Conservation (phyloP, 2,329 filamentous ascomycete species). For the Amauroascus verrucosus region DNA sequence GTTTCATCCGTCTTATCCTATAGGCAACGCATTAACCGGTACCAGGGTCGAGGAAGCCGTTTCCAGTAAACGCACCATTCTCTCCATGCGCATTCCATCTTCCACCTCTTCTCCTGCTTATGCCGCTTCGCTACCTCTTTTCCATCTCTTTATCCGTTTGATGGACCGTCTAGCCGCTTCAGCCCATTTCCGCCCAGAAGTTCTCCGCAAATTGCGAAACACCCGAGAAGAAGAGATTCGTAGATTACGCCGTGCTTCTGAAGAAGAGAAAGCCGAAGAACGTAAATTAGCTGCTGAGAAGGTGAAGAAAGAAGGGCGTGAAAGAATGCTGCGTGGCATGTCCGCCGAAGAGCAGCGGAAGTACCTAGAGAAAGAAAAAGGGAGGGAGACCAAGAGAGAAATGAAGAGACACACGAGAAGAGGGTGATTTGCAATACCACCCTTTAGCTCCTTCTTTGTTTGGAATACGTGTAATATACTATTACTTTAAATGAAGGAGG, state of each 20-base stretch:
- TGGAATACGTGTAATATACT: not conserved
- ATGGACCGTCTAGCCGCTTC: constrained; percentile 65
- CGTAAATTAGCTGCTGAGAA: constrained; percentile 43
- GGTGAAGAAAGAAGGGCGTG: constrained; percentile 80
- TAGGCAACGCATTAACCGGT: not conserved
- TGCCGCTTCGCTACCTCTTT: constrained; percentile 58
- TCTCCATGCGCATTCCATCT: constrained; percentile 58
- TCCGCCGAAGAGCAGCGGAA: constrained; percentile 79
- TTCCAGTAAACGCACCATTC: constrained; percentile 76
- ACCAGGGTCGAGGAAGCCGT: constrained; percentile 67
- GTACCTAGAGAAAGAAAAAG: constrained; percentile 69
- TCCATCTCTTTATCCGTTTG: constrained; percentile 73
- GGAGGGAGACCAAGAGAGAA: constrained; percentile 56
- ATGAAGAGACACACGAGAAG: constrained; percentile 54
- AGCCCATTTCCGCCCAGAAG: constrained; percentile 83
- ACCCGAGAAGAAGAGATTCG: constrained; percentile 71
- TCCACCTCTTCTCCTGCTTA: constrained; percentile 64
- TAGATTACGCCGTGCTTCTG: constrained; percentile 67
- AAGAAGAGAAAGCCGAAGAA: constrained; percentile 59
- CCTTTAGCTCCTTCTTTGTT: not conserved
- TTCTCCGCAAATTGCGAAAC: constrained; percentile 68
- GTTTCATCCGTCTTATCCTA: constrained; percentile 25
- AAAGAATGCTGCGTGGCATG: constrained; percentile 64
- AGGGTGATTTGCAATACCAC: constrained; percentile 5
- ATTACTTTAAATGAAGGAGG: not conserved